Evolutionary conservation across 495 filamentous ascomycete species (phyloP), one percentile per base, ranked within the genome.

Genomic region (Podospora comata): DNA sequence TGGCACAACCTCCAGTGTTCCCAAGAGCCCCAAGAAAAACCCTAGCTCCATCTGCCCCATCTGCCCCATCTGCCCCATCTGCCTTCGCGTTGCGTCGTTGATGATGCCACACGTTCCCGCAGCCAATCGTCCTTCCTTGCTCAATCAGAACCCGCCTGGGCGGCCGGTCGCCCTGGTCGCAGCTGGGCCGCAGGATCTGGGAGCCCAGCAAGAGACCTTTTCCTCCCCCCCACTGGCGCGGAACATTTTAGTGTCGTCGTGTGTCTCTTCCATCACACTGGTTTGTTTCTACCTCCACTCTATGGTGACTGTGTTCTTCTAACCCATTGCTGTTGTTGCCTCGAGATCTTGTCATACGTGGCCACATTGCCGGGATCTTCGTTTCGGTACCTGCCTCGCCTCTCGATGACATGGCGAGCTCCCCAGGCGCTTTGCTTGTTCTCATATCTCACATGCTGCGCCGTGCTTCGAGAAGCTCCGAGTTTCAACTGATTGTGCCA

Each of bases 101-200:
- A 48, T 48, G 39, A 48, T 48, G 39, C 39, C 39, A 48, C 39
- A 48, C 39, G 39, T 48, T 48, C 39, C 39, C 39, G 32, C 16
- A 18, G 30, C 27, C 59, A 61, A 61, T 61, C 59, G 59, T 26
- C 9, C 59, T 30, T 61, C 30, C 5, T 18, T 15, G 23, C 26
- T 28, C n/a, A 23, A 20, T n/a, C 3, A 18, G 61, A 48, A 63
- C 61, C 61, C 66, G 66, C 71, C 67, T 61, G 66, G 19, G 66
- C 30, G 44, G 61, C 70, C 56, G 70, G 65, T 65, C 56, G 60
- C 58, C 60, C 16, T 23, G 73, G 74, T 57, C 74, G 74, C 74
- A 76, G 72, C 53, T 74, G 70, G 74, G 74, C 69, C 74, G 74
- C 74, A 76, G 72, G 65, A 64, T 32, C 56, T 63, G 23, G 30